Conservation (phyloP, 768 basidiomycete genomes). For the Trametopsis cervina region DNA sequence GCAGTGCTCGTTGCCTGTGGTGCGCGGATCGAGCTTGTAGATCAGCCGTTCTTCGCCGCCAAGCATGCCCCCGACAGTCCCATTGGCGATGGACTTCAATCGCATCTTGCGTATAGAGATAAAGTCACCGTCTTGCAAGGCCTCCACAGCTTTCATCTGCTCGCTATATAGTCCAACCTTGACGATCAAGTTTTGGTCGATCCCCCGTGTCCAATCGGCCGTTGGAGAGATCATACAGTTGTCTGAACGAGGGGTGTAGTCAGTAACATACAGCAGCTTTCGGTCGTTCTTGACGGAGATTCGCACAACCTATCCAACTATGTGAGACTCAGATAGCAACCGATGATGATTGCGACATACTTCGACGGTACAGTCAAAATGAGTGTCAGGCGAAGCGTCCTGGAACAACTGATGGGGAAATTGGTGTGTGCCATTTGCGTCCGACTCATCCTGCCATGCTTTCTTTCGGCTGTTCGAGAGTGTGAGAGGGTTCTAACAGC, state of each 20-base stretch:
- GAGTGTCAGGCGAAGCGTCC: constrained; percentile 34
- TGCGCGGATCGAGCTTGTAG: constrained; percentile 32
- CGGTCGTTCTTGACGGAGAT: constrained; percentile 26
- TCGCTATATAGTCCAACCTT: constrained; percentile 44
- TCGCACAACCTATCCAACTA: constrained; percentile 39
- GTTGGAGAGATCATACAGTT: constrained; percentile 27
- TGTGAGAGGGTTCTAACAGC: neutral
- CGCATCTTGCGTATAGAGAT: constrained; percentile 47
- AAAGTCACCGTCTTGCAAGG: constrained; percentile 33
- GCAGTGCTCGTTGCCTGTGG: constrained; percentile 31
- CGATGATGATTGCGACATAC: constrained; percentile 28
- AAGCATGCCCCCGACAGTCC: constrained; percentile 35
- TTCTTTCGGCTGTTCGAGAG: constrained; percentile 42
- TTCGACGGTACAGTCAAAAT: constrained; percentile 55
- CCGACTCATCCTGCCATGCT: constrained; percentile 29
- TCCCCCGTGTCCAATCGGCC: constrained; percentile 28
- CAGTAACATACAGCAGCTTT: constrained; percentile 50
- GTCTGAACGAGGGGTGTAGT: constrained; percentile 50
- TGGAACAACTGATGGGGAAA: constrained; percentile 42
- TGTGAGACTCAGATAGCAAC: neutral
- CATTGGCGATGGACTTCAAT: constrained; percentile 29
- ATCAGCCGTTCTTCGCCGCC: constrained; percentile 42
- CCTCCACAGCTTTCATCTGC: constrained; percentile 35
- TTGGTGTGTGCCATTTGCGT: constrained; percentile 22
- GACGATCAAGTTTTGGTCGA: constrained; percentile 44